Percentiles rank a stretch among this genome's conserved stretches.
Conservation (phyloP, 352 stramenopile genomes). For the Pythium phragmitis region DNA sequence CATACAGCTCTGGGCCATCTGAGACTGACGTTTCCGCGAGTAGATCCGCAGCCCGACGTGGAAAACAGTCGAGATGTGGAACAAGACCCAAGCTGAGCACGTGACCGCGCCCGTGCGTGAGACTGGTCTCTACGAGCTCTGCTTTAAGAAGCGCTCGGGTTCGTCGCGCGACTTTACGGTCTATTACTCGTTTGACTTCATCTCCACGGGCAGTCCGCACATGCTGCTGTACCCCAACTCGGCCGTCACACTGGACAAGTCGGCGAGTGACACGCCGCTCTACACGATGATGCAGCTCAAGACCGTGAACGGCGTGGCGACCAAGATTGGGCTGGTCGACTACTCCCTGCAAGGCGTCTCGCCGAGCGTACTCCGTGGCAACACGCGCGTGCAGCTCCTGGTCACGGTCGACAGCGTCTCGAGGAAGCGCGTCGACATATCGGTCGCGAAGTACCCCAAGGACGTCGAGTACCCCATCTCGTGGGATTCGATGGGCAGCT, state of each 20-base stretch:
- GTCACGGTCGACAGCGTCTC: slow-evolving; percentile 64
- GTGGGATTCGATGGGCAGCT: slow-evolving; percentile 46
- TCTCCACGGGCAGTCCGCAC: slow-evolving; percentile 58
- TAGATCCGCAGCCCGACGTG: slow-evolving; percentile 26
- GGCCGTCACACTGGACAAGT: slow-evolving; percentile 56
- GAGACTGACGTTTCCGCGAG: not conserved
- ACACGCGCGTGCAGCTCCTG: slow-evolving; percentile 70
- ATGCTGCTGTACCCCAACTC: slow-evolving; percentile 62
- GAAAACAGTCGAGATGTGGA: slow-evolving; percentile 40
- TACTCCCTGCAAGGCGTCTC: slow-evolving; percentile 70
- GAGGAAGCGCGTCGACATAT: slow-evolving; percentile 48
- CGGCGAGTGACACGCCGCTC: slow-evolving; percentile 36
- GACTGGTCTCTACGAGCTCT: slow-evolving; percentile 77
- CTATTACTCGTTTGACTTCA: slow-evolving; percentile 85
- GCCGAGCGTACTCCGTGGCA: slow-evolving; percentile 53
- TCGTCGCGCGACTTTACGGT: slow-evolving; percentile 54
- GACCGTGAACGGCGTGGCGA: slow-evolving; percentile 41
- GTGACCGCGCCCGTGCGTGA: slow-evolving; percentile 55
- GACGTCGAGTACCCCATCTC: slow-evolving; percentile 58
- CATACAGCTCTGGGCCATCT: not conserved
- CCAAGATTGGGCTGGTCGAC: slow-evolving; percentile 66
- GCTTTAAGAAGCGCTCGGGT: slow-evolving; percentile 65
- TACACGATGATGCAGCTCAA: slow-evolving; percentile 61
- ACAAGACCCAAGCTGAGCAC: slow-evolving; percentile 63
- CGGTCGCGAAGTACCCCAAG: slow-evolving; percentile 40